Conservation (phyloP, 768 basidiomycete genomes). For the Candolleomyces aberdarensis region DNA sequence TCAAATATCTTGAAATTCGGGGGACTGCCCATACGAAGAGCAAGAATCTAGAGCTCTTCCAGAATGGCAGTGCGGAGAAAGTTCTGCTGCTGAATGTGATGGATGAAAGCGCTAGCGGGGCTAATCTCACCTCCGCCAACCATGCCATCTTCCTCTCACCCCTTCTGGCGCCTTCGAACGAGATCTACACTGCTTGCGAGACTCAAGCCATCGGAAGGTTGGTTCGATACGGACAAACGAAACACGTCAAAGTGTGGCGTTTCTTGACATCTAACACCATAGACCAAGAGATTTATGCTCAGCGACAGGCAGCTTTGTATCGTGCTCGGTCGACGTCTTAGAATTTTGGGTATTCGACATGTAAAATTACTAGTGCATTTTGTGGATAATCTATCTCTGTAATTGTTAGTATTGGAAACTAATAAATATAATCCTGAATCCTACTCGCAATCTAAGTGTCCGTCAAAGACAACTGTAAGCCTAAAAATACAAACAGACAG, state of each 20-base stretch:
- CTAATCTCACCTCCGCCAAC: slow-evolving; percentile 90
- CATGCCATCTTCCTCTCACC: slow-evolving; percentile 95
- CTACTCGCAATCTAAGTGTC: not conserved
- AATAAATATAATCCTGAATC: not conserved
- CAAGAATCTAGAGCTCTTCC: slow-evolving; percentile 83
- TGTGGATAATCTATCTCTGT: not conserved
- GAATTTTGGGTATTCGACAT: not conserved
- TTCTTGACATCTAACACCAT: slow-evolving; percentile 87
- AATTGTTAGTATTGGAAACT: not conserved
- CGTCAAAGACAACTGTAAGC: not conserved
- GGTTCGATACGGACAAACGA: slow-evolving; percentile 79
- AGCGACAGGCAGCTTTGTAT: slow-evolving; percentile 35
- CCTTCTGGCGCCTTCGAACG: slow-evolving; percentile 74
- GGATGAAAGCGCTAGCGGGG: slow-evolving; percentile 93
- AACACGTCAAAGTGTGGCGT: slow-evolving; percentile 77
- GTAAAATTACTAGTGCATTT: not conserved
- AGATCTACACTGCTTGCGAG: slow-evolving; percentile 82
- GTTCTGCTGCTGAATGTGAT: slow-evolving; percentile 89
- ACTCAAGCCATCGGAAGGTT: slow-evolving; percentile 83
- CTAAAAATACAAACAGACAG: not conserved
- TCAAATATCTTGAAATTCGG: slow-evolving; percentile 78
- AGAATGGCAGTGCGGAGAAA: slow-evolving; percentile 70
- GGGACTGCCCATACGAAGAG: slow-evolving; percentile 76
- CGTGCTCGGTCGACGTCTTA: not conserved
- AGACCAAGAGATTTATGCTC: slow-evolving; percentile 78